phyloP scores from a whole-genome alignment of 1,139 yeast species.

The Yamadazyma mexicana region DNA sequence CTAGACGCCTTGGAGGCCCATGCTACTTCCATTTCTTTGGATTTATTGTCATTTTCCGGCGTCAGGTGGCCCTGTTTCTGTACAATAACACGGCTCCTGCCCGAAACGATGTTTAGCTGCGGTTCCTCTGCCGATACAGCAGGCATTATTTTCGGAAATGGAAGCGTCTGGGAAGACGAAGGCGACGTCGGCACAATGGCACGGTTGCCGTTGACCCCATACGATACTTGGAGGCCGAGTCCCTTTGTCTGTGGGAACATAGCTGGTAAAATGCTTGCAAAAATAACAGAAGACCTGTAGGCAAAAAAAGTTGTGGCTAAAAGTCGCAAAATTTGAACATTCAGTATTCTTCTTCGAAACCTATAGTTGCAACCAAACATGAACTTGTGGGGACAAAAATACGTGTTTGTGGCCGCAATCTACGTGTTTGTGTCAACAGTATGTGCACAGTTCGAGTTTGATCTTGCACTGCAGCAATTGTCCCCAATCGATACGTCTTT shows the following conservation, averaged over 20 bases:
- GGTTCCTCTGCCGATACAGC: slow-evolving; percentile 1
- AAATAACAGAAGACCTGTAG: no score
- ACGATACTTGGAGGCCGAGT: slow-evolving; percentile 39
- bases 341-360: no score
- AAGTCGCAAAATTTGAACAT: no score
- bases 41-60: not conserved
- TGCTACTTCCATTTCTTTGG: not conserved
- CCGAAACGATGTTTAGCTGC: slow-evolving; percentile 3
- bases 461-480: slow-evolving; percentile 4
- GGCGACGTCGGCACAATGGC: slow-evolving; percentile 9
- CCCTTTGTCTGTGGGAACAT: slow-evolving; percentile 48
- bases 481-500: slow-evolving; percentile 14
- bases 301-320: not conserved
- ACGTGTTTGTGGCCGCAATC: not conserved
- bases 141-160: not conserved
- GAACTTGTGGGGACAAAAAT: no score
- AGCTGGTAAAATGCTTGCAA: not conserved
- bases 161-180: not conserved
- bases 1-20: not conserved
- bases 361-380: no score
- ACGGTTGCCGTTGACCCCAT: slow-evolving; percentile 38
- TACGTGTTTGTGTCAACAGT: slow-evolving; percentile 1
- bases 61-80: not conserved
- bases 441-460: slow-evolving; percentile 8
- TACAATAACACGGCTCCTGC: not conserved